Evolutionary conservation across 164 flowering plant genomes (phyloP).

Genomic region (Vitis labrusca): DNA sequence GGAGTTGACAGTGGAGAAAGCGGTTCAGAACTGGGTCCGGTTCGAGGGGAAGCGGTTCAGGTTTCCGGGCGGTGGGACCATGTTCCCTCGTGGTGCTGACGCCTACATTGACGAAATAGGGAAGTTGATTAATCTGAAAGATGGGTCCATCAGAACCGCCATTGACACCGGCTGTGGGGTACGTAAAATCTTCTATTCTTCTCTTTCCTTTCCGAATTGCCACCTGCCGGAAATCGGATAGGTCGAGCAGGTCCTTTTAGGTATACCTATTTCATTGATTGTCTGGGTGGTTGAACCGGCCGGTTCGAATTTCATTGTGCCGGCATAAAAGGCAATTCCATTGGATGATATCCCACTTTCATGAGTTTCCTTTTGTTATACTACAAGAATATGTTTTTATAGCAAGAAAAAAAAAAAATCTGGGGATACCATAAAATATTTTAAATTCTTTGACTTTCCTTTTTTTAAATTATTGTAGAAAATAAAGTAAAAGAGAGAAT

Average conservation of each 20-base stretch:
- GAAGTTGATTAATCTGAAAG: constrained; percentile 57
- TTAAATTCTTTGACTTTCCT: no score
- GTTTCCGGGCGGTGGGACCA: constrained; percentile 98
- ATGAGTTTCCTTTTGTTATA: no score
- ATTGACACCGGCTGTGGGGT: constrained; percentile 99
- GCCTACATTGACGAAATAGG: constrained; percentile 86
- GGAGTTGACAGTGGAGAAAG: constrained; percentile 76
- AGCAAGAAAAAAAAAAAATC: no score
- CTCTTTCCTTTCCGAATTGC: background rate
- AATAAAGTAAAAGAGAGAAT: no score
- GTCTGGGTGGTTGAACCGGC: background rate
- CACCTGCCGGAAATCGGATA: no score
- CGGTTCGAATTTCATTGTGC: background rate
- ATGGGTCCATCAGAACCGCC: constrained; percentile 85
- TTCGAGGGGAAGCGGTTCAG: constrained; percentile 64
- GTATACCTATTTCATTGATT: no score
- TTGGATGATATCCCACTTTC: background rate
- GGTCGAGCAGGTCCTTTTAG: no score
- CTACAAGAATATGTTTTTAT: no score
- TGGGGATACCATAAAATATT: no score
- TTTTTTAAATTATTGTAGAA: no score
- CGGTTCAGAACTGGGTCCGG: constrained; percentile 87
- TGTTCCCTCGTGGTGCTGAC: constrained; percentile 87
- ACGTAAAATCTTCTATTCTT: constrained; percentile 20
- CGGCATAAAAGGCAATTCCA: background rate